Percentiles rank a stretch among this genome's conserved stretches.
Evolutionary conservation across 2,329 filamentous ascomycete species (phyloP).

Genomic region (Fusarium virguliforme): DNA sequence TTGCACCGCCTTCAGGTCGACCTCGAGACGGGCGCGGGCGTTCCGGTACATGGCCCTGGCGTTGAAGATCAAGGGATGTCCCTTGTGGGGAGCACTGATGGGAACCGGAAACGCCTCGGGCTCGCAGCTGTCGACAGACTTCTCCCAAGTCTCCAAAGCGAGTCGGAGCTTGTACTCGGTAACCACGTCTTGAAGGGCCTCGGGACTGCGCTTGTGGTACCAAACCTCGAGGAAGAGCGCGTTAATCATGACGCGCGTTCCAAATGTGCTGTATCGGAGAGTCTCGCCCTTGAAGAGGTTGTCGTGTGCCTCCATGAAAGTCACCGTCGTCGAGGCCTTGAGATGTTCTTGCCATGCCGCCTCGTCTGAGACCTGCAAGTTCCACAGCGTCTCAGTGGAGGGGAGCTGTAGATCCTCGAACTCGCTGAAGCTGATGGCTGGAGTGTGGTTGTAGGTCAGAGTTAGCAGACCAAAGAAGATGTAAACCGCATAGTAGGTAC

Average conservation of each 20-base stretch:
- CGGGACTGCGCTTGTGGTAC: slow-evolving; percentile 99
- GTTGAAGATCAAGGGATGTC: slow-evolving; percentile 97
- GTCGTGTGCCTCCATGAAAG: slow-evolving; percentile 94
- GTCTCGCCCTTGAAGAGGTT: slow-evolving; percentile 95
- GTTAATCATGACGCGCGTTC: slow-evolving; percentile 98
- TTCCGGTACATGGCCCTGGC: slow-evolving; percentile 98
- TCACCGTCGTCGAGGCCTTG: slow-evolving; percentile 79
- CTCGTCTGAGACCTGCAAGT: slow-evolving; percentile 84
- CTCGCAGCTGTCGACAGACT: slow-evolving; percentile 93
- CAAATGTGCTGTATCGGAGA: slow-evolving; percentile 94
- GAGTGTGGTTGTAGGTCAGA: slow-evolving; percentile 97
- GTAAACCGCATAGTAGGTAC: slow-evolving; percentile 98
- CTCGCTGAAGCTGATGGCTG: slow-evolving; percentile 98
- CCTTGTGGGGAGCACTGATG: slow-evolving; percentile 94
- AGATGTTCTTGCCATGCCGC: slow-evolving; percentile 87
- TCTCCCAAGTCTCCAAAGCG: slow-evolving; percentile 98
- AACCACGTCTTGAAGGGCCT: slow-evolving; percentile 95
- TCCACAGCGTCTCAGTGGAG: slow-evolving; percentile 95
- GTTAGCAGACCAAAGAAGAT: slow-evolving; percentile 98
- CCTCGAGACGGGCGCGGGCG: slow-evolving; percentile 90
- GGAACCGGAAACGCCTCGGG: slow-evolving; percentile 90
- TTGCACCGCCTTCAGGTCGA: slow-evolving; percentile 95
- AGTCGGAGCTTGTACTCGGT: slow-evolving; percentile 98
- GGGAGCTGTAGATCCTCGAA: slow-evolving; percentile 94
- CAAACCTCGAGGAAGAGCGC: slow-evolving; percentile 98